phyloP scores from a whole-genome alignment of 2,329 filamentous ascomycete genomes.

The Boeremia lycopersici region DNA sequence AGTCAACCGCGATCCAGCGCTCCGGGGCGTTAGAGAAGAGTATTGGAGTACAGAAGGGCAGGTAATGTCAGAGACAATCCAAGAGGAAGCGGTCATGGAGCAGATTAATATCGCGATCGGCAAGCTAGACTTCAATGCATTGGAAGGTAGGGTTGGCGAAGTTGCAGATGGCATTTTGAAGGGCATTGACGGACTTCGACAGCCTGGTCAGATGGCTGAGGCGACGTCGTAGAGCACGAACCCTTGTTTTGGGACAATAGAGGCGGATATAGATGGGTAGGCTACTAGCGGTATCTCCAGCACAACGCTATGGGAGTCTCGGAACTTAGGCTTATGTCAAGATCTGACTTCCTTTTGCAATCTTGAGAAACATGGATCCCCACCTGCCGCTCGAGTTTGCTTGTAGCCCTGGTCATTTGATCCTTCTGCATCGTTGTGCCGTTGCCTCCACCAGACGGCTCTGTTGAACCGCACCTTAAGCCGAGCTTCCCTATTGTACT shows the following conservation, averaged over 20 bases:
- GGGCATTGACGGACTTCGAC: conserved; percentile 37
- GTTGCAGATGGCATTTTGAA: conserved; percentile 45
- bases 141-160: conserved; percentile 68
- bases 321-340: conserved; percentile 7
- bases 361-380: conserved; percentile 22
- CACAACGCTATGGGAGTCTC: conserved; percentile 14
- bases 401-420: conserved; percentile 26
- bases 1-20: conserved; percentile 71
- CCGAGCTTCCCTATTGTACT: conserved; percentile 1
- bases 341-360: conserved; percentile 14
- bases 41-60: conserved; percentile 84
- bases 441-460: conserved; percentile 17
- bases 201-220: conserved; percentile 1
- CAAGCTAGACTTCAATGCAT: conserved; percentile 66
- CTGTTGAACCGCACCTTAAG: conserved; percentile 29
- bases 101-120: conserved; percentile 71
- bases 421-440: conserved; percentile 19
- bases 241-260: neutral
- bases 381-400: conserved; percentile 19
- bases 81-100: conserved; percentile 76
- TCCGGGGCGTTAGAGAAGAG: conserved; percentile 68
- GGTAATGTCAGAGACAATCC: conserved; percentile 75
- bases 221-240: conserved; percentile 10
- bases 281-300: conserved; percentile 27
- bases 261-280: conserved; percentile 36